phyloP scores from a whole-genome alignment of 495 filamentous ascomycete species.

The Geoglossum glabrum region DNA sequence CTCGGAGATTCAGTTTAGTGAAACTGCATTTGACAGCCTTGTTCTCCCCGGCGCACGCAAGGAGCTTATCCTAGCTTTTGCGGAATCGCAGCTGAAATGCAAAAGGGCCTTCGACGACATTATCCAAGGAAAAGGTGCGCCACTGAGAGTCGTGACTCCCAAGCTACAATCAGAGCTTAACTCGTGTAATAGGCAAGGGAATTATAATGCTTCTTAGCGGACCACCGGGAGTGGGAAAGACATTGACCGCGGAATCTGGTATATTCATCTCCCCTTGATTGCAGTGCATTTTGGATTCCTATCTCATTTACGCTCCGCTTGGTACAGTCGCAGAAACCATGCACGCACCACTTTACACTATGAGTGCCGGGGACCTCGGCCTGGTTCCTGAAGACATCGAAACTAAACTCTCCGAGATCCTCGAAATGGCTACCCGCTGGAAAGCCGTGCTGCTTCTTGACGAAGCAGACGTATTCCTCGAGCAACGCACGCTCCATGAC shows the following conservation, averaged over 20 bases:
- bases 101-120: conserved; percentile 29
- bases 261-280: neutral
- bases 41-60: conserved; percentile 25
- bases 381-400: conserved; percentile 56
- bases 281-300: conserved; percentile 20
- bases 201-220: conserved; percentile 42
- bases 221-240: conserved; percentile 74
- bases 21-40: conserved; percentile 24
- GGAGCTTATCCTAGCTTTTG: conserved; percentile 31
- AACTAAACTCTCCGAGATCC: conserved; percentile 56
- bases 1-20: conserved; percentile 21
- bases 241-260: conserved; percentile 63
- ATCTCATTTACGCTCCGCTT: conserved; percentile 12
- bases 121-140: conserved; percentile 25
- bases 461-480: conserved; percentile 4
- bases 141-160: conserved; percentile 10
- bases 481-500: conserved; percentile 3
- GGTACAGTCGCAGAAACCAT: conserved; percentile 26
- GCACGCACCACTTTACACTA: conserved; percentile 29
- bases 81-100: conserved; percentile 24
- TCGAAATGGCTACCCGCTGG: conserved; percentile 79
- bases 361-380: conserved; percentile 56
- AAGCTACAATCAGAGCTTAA: neutral
- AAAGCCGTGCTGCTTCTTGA: conserved; percentile 36
- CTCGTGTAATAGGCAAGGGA: conserved; percentile 29